Evolutionary conservation across 768 basidiomycete genomes (phyloP), one percentile per base, ranked within the genome.

Genomic region (Xerocomellus dryophilus): DNA sequence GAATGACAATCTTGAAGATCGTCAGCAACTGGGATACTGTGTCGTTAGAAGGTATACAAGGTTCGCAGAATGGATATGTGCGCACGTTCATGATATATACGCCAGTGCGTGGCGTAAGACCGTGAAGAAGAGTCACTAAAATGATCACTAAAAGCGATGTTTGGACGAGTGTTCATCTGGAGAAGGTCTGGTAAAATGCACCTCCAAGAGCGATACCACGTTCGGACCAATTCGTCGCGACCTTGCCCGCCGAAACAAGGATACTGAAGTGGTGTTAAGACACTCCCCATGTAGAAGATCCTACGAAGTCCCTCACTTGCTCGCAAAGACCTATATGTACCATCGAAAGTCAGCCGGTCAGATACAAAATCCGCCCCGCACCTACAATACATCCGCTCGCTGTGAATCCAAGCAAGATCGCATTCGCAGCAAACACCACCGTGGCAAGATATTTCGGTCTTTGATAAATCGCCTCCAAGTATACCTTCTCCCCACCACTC

Each of bases 401-500:
- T 7, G 71, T 71, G 54, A 78, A 78, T 1, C 69, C 68, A 12
- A 77, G 68, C 43, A 82, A 35, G 32, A 82, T 79, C 0, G 78
- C 77, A 43, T 78, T 79, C 32, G 67, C 61, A 2, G 80, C 76
- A 50, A 81, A 82, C 9, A 81, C 62, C 7, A 77, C 68, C 0
- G 81, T 82, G 2, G 74, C 76, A 2, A 82, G 67, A 47, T 75
- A 77, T 51, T 67, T 73, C 5, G 81, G 81, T 39, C 64, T 72
- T 44, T 63, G 70, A 62, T 82, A 84, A 1, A 80, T 71, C 0
- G 77, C 80, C 60, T 84, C 83, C 20, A 83, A 68, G 56, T 84
- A 84, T 2, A 84, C 82, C 62, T 85, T 84, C 61, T 84, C 83
- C 7, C 82, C 81, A 9, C 83, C 81, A 12, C 79, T 81, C 1